These are phyloP conservation scores for Scedosporium dehoogii DNA, from an alignment of 2,329 filamentous ascomycete species.

Conservation along the genomic window DNA sequence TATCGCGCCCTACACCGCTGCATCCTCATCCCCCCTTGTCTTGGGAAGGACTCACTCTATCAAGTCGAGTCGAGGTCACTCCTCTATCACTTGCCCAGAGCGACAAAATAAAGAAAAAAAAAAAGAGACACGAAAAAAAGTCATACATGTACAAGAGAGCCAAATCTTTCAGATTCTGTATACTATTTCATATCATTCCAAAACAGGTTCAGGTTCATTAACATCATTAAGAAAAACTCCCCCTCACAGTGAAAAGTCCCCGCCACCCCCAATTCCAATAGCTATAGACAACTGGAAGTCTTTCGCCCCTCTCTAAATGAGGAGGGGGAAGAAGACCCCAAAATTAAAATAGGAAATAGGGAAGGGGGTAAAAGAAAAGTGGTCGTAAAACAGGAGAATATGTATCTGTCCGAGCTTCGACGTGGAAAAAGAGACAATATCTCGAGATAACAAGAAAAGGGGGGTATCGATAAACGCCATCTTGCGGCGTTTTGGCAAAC, in stretches of 20 bases:
- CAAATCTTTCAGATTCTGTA: not conserved
- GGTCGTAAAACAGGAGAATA: not conserved
- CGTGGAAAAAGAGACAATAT: not conserved
- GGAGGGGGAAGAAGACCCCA: not conserved
- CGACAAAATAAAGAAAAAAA: no score
- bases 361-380: not conserved
- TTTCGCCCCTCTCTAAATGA: not conserved
- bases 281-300: not conserved
- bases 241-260: not conserved
- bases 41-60: no score
- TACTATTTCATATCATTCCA: constrained; percentile 1
- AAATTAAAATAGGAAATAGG: not conserved
- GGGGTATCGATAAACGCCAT: no score
- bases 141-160: not conserved
- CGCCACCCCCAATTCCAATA: not conserved
- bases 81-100: not conserved
- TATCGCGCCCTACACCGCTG: no score
- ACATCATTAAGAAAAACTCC: constrained; percentile 1
- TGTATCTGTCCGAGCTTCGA: constrained; percentile 8
- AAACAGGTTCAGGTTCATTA: not conserved
- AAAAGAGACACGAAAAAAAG: not conserved
- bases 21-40: no score
- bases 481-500: no score
- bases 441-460: no score
- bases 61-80: no score